These are phyloP conservation scores for Alternaria rosae DNA, from an alignment of 2,329 filamentous ascomycete species.

Conservation along the genomic window DNA sequence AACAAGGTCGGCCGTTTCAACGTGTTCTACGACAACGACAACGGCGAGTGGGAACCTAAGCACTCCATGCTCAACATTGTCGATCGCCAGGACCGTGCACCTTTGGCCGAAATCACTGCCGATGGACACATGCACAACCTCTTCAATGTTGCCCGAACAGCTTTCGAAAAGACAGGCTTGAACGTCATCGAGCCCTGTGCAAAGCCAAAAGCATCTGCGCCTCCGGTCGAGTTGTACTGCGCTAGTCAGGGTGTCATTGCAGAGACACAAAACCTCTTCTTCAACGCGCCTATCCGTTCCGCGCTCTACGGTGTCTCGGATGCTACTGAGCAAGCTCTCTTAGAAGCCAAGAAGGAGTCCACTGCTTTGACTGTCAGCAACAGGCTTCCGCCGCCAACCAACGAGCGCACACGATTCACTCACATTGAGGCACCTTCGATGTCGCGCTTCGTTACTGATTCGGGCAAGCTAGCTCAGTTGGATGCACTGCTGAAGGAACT, in stretches of 20 bases:
- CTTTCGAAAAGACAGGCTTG: constrained; percentile 75
- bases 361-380: constrained; percentile 68
- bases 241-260: constrained; percentile 68
- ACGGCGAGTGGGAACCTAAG: constrained; percentile 71
- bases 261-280: constrained; percentile 77
- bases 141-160: constrained; percentile 76
- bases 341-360: constrained; percentile 75
- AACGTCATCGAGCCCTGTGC: constrained; percentile 81
- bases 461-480: constrained; percentile 91
- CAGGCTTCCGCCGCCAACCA: constrained; percentile 79
- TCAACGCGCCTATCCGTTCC: constrained; percentile 78
- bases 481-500: constrained; percentile 87
- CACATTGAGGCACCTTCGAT: constrained; percentile 94
- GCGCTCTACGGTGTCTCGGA: constrained; percentile 72
- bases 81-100: constrained; percentile 70
- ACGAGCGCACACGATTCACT: constrained; percentile 83
- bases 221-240: constrained; percentile 82
- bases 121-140: constrained; percentile 78
- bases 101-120: constrained; percentile 72
- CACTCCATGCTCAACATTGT: constrained; percentile 85
- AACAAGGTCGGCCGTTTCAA: constrained; percentile 71
- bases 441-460: constrained; percentile 96
- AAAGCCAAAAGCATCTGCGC: constrained; percentile 79
- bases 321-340: constrained; percentile 73
- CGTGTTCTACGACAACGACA: constrained; percentile 71